Evolutionary conservation across 2,329 filamentous ascomycete genomes (phyloP).

Genomic region (Alternaria conjuncta): DNA sequence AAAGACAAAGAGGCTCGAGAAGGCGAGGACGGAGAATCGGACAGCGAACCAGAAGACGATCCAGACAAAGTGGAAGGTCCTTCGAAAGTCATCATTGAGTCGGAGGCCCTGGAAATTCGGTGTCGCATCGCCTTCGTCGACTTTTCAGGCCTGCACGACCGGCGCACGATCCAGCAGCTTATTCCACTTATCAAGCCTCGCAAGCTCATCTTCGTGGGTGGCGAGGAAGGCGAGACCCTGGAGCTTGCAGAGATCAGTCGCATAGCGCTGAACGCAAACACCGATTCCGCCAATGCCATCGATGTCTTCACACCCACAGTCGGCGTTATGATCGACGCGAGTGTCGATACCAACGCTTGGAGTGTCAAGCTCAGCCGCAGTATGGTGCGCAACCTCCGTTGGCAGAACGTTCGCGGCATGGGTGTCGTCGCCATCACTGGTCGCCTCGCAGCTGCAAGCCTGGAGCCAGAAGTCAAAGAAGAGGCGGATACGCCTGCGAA

Average conservation of each 20-base stretch:
- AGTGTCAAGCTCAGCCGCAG: constrained; percentile 85
- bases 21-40: constrained; percentile 45
- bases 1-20: constrained; percentile 46
- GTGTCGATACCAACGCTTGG: constrained; percentile 98
- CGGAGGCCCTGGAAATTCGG: constrained; percentile 69
- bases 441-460: constrained; percentile 61
- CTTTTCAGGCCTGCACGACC: constrained; percentile 90
- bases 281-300: constrained; percentile 52
- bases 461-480: constrained; percentile 45
- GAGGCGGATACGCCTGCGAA: constrained; percentile 54
- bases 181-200: constrained; percentile 92
- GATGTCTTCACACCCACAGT: constrained; percentile 82
- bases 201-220: constrained; percentile 91
- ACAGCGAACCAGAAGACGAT: constrained; percentile 60
- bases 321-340: constrained; percentile 81
- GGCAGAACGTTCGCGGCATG: constrained; percentile 91
- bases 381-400: constrained; percentile 85
- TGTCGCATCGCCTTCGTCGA: constrained; percentile 87
- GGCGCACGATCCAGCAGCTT: constrained; percentile 90
- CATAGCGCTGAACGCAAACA: constrained; percentile 63
- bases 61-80: constrained; percentile 67
- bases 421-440: constrained; percentile 94
- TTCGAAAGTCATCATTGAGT: constrained; percentile 73
- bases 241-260: constrained; percentile 81
- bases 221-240: constrained; percentile 74